These are phyloP conservation scores for Penicillium sp. DNA, from an alignment of 2,329 filamentous ascomycete genomes.

Conservation along the genomic window DNA sequence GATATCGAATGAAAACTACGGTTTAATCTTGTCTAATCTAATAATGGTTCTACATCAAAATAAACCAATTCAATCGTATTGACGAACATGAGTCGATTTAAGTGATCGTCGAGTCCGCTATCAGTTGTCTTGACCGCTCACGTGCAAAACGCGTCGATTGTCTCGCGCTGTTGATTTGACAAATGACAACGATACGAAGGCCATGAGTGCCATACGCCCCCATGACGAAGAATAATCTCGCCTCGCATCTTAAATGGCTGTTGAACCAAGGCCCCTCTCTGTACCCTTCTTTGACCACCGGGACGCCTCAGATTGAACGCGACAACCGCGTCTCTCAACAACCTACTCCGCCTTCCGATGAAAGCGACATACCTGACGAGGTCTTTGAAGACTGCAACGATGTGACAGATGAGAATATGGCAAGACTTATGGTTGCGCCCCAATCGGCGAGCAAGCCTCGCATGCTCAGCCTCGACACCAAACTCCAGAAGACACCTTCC, in stretches of 20 bases:
- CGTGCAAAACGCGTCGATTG: slow-evolving; percentile 23
- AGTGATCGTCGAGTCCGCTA: not conserved
- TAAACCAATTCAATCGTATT: too few relatives aligned
- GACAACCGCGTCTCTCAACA: slow-evolving; percentile 19
- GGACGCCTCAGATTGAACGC: slow-evolving; percentile 22
- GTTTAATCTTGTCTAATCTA: not conserved
- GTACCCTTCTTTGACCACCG: slow-evolving; percentile 27
- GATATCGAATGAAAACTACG: too few relatives aligned
- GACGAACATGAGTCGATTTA: not conserved
- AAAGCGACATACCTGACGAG: slow-evolving; percentile 17
- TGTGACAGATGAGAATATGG: slow-evolving; percentile 37
- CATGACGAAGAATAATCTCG: slow-evolving; percentile 49
- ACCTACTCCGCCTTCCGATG: slow-evolving; percentile 16
- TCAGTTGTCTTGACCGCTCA: slow-evolving; percentile 21
- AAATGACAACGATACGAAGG: slow-evolving; percentile 14
- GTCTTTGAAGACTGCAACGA: slow-evolving; percentile 24
- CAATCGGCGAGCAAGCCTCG: slow-evolving; percentile 39
- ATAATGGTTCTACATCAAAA: not conserved
- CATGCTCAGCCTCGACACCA: slow-evolving; percentile 32
- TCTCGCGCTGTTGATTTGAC: slow-evolving; percentile 11
- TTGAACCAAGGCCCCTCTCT: slow-evolving; percentile 37
- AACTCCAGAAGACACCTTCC: slow-evolving; percentile 18
- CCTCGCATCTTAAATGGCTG: slow-evolving; percentile 45
- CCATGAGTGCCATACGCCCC: slow-evolving; percentile 32
- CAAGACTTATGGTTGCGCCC: slow-evolving; percentile 41